Evolutionary conservation across 257 asterid genomes (phyloP), one percentile per base, ranked within the genome.

Genomic region (Scutellaria baicalensis): DNA sequence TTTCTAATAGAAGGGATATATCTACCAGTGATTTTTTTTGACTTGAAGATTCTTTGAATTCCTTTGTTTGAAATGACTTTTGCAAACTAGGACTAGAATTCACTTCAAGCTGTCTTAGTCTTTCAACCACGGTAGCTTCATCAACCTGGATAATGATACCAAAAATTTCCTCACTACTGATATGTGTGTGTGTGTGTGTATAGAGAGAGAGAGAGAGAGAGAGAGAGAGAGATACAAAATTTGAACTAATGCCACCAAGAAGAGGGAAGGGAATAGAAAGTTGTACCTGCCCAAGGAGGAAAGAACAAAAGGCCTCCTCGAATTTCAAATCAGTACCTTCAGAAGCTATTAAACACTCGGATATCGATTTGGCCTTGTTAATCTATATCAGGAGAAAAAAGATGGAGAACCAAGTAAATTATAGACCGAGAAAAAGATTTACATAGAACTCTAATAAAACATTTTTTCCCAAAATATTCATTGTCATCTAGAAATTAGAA

Each of bases 251-350:
- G 69, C 62, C 69, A 71, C 52, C 42, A 36, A 66, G 64, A 63
- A 83, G 56, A 43, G 54, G 6, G 21, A 63, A 52, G 45, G 11
- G 62, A 76, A 70, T 58, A 51, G 52, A 75, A 58, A 62, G 67
- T 40, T 75, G 49, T 79, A 94, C 99, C 96, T 89, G 97, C 75
- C 96, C 96, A 69, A 94, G 96, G 79, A 94, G 97, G 83, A 82
- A 89, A 70, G 91, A 86, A 79, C 97, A 94, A 70, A 91, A 85
- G 70, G 92, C 79, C 86, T 94, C 99, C 85, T 94, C 99, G 69
- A 94, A 85, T 82, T 94, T 94, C 71, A 94, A 72, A 78, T 94
- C 96, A 72, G 83, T 75, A 67, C 97, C 99, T 72, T 94, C 99
- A 36, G 99, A 88, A 59, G 95, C 85, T 70, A 86, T 84, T 66